Percentiles rank a stretch among this genome's conserved stretches.
Conservation (phyloP, 2,329 filamentous ascomycete genomes). For the Coniochaeta prunicola region DNA sequence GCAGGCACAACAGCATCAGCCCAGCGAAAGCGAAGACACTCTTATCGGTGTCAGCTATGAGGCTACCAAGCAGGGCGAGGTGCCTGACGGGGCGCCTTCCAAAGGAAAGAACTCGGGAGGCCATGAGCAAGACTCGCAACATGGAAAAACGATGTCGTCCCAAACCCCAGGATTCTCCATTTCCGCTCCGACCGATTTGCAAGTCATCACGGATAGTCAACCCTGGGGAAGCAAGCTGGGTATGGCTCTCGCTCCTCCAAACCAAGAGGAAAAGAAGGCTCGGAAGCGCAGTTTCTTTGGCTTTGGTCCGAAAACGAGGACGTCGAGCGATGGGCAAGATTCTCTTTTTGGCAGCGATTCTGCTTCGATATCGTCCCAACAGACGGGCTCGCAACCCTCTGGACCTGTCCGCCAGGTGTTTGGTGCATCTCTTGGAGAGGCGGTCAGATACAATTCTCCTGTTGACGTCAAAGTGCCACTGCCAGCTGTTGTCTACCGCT, state of each 20-base stretch:
- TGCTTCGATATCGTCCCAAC: conserved; percentile 29
- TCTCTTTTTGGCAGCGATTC: conserved; percentile 43
- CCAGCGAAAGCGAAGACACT: conserved; percentile 29
- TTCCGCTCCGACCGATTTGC: conserved; percentile 77
- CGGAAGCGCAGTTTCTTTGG: conserved; percentile 76
- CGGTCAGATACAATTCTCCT: conserved; percentile 73
- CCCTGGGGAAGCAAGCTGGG: conserved; percentile 77
- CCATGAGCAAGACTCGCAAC: conserved; percentile 21
- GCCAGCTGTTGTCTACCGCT: conserved; percentile 90
- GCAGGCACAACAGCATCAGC: conserved; percentile 21
- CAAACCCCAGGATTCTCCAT: conserved; percentile 51
- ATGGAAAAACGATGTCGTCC: conserved; percentile 28
- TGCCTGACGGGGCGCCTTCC: conserved; percentile 34
- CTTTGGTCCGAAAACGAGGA: conserved; percentile 53
- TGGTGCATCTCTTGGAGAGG: conserved; percentile 77
- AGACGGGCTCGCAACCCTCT: conserved; percentile 33
- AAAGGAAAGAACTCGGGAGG: conserved; percentile 28
- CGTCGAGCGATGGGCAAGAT: conserved; percentile 52
- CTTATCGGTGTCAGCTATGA: conserved; percentile 55
- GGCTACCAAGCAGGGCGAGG: conserved; percentile 42
- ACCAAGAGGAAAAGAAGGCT: conserved; percentile 66
- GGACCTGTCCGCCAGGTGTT: conserved; percentile 67
- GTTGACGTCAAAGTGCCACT: conserved; percentile 66
- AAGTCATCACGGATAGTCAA: conserved; percentile 75
- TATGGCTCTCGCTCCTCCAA: conserved; percentile 36